Percentiles rank a stretch among this genome's conserved stretches.
phyloP scores from a whole-genome alignment of 2,329 filamentous ascomycete species.

The Diaporthe australafricana region DNA sequence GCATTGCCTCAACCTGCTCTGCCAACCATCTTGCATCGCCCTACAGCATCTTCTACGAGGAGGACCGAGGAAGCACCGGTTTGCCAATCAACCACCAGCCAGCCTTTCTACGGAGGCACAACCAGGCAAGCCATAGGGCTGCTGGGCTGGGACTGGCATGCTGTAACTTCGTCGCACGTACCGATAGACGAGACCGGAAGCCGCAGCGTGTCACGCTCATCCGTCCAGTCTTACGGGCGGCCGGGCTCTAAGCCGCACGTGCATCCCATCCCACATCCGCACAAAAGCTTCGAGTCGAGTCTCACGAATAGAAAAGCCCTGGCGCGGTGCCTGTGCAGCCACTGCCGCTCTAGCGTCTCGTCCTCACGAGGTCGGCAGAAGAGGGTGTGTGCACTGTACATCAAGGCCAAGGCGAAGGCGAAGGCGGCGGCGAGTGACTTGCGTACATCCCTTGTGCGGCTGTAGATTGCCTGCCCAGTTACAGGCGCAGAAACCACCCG shows the following conservation, averaged over 20 bases:
- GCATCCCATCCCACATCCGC: neutral
- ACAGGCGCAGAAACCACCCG: neutral
- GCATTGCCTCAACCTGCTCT: slow-evolving; percentile 11
- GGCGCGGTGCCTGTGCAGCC: neutral
- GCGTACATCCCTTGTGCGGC: slow-evolving; percentile 3
- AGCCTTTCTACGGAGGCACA: neutral
- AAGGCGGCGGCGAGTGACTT: neutral
- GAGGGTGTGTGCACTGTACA: neutral
- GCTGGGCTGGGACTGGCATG: slow-evolving; percentile 21
- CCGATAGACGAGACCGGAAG: slow-evolving; percentile 34
- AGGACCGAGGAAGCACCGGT: slow-evolving; percentile 34
- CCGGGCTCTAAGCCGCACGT: slow-evolving; percentile 9
- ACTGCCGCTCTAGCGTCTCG: slow-evolving; percentile 12
- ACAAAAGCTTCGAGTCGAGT: slow-evolving; percentile 18
- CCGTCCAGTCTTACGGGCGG: neutral
- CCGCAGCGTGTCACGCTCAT: neutral
- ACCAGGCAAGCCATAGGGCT: slow-evolving; percentile 8
- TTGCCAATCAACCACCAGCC: neutral
- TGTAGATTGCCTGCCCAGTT: neutral
- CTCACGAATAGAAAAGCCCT: slow-evolving; percentile 13
- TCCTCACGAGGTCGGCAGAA: neutral
- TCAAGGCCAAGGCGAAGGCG: neutral
- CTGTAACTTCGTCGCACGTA: slow-evolving; percentile 18
- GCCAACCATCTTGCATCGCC: slow-evolving; percentile 26
- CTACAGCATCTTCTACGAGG: slow-evolving; percentile 16